Evolutionary conservation across 495 filamentous ascomycete genomes (phyloP).

Genomic region (Penicillium egyptiacum): DNA sequence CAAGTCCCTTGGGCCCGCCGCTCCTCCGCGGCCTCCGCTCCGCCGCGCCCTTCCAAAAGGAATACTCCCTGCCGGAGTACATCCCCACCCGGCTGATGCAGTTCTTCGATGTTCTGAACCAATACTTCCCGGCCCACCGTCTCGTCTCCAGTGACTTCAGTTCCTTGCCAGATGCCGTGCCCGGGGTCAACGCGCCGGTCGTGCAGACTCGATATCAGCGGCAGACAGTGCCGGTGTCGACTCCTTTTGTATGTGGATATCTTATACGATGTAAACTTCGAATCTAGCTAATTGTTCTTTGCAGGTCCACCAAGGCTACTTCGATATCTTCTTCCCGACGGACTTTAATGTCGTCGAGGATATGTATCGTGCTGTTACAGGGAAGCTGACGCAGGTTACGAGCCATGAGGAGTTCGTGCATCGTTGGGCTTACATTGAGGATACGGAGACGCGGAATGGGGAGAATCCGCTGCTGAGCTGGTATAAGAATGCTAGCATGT

Average conservation of each 20-base stretch:
- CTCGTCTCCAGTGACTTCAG: conserved; percentile 91
- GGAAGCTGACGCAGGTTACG: conserved; percentile 80
- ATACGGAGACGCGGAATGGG: conserved; percentile 82
- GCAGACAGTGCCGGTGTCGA: conserved; percentile 81
- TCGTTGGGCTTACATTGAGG: conserved; percentile 85
- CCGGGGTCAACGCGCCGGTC: conserved; percentile 85
- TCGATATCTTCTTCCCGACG: conserved; percentile 98
- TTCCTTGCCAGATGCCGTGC: conserved; percentile 74
- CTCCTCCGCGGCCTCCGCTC: conserved; percentile 57
- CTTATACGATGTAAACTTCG: not conserved
- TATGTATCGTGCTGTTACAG: conserved; percentile 87
- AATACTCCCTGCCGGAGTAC: conserved; percentile 81
- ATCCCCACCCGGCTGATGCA: conserved; percentile 93
- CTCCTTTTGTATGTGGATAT: conserved; percentile 71
- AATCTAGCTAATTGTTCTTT: conserved; percentile 11
- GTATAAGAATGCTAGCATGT: conserved; percentile 91
- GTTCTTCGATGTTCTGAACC: conserved; percentile 87
- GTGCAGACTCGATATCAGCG: conserved; percentile 92
- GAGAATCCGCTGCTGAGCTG: conserved; percentile 91
- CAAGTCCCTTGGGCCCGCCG: conserved; percentile 55
- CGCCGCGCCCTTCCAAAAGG: conserved; percentile 64
- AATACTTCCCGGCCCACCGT: conserved; percentile 84
- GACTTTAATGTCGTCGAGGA: conserved; percentile 86
- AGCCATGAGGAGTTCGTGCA: conserved; percentile 87
- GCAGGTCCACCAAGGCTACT: conserved; percentile 95